Base-by-base conservation (phyloP, 495 filamentous ascomycete genomes). In the Penicillium soppii region DNA sequence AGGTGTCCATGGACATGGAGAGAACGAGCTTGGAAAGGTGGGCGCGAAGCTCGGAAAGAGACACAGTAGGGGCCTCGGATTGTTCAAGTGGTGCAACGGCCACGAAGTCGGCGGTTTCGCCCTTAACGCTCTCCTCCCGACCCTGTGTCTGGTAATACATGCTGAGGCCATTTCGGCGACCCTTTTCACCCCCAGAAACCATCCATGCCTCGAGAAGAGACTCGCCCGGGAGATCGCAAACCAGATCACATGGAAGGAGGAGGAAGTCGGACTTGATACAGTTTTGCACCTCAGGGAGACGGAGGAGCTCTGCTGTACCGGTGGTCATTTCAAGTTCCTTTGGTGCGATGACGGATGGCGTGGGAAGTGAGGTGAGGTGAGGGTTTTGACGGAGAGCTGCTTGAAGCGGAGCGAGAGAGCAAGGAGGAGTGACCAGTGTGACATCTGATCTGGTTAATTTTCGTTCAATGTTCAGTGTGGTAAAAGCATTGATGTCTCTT, bases 111-210 rank as follows among this genome's bases (percentile, higher is more conserved):
- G 91, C 91, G 56, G 94, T 90, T 63, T 95, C 88, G 5, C 85
- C 88, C 71, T 97, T 97, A 52, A 90, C 77, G 38, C 82, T 83
- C 29, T 78, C 82, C 49, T 82, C 84, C 17, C 70, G 67, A 5
- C 82, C 84, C 65, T 88, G 87, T 5, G 92, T 96, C 56, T 88
- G 82, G 65, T 96, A 97, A 81, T 88, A 97, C 6, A 97, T 85
- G 4, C 84, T 83, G 22, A 97, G 73, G 8, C 89, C 92, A 29
- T 92, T 91, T 59, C 86, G 74, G n/a, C 81, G 72, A 7, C 76
- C 74, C 39, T 70, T 73, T 47, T 82, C 82, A 21, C 77, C 80
- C 16, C 79, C 73, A 20, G 78, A 80, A 19, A 92, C 80, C 89
- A 97, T 90, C 95, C 95, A 99, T 57, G 92, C 79, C 62, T 97